Base-by-base conservation (phyloP, 306 rosid species). In the Fragaria nilgerrensis region DNA sequence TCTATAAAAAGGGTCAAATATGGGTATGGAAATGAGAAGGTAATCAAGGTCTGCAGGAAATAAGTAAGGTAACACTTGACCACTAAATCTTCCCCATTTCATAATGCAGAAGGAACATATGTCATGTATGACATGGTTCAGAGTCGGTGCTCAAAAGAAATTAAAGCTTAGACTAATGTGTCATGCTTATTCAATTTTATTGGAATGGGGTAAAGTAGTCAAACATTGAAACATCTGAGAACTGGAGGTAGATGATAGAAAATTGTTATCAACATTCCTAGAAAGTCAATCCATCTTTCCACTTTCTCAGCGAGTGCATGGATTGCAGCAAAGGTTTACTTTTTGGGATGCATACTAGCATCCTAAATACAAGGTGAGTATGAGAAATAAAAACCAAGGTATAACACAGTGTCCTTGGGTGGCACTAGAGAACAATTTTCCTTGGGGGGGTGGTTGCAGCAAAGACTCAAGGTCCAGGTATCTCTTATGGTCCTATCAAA, bases 281-380 rank as follows among this genome's bases (percentile, higher is more conserved):
- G 14, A 29, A 27, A 27, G 68, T 62, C 2, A 3, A 62, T 62
- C 68, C 36, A 14, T 59, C 36, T 15, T 32, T 27, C 68, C 43
- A 62, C 43, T 29, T 23, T 10, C 34, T 11, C 15, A 15, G 41
- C 0, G 68, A 6, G 41, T 29, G 39, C 39, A 16, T 29, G 36
- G 19, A 27, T 63, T 63, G 68, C 36, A 25, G 36, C 3, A 2
- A 17, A 65, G 1, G 7, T 5, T 32, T 34, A 9, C 22, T 64
- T 64, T 14, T 36, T 17, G 45, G 14, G 39, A 61, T 19, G 13
- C 43, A 15, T 63, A 32, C 68, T 16, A 63, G 37, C 67, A 61
- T 61, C 67, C 39, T 27, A 25, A 61, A 61, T 69, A n/a, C 50
- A 70, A 48, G 70, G 36, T 19, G 11, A 50, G 43, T 37, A 81